A percentile compares a stretch with the other conserved stretches of the same genome.
Evolutionary conservation across 2,329 filamentous ascomycete genomes (phyloP).

Genomic region (Fusarium sublunatum): DNA sequence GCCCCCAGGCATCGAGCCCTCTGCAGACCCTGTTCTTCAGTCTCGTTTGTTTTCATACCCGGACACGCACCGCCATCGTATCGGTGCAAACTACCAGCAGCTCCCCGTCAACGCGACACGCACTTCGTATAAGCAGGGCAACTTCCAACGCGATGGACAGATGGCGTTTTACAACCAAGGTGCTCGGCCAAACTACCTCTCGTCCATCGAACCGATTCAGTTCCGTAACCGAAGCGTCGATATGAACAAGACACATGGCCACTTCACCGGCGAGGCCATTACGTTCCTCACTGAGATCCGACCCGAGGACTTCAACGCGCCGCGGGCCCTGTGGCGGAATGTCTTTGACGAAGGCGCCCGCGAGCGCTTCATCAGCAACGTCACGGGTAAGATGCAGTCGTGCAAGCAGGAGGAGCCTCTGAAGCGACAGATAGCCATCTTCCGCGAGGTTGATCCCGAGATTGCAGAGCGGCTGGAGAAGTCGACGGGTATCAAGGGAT

Average conservation of each 20-base stretch:
- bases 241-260: conserved; percentile 27
- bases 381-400: conserved; percentile 69
- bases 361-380: conserved; percentile 67
- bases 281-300: conserved; percentile 32
- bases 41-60: conserved; percentile 70
- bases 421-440: conserved; percentile 73
- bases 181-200: conserved; percentile 27
- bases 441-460: conserved; percentile 70
- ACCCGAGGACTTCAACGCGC: conserved; percentile 31
- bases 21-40: conserved; percentile 72
- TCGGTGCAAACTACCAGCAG: conserved; percentile 70
- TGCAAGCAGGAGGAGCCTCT: conserved; percentile 69
- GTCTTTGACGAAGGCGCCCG: conserved; percentile 23
- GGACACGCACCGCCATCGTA: conserved; percentile 71
- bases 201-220: conserved; percentile 30
- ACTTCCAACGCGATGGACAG: conserved; percentile 35
- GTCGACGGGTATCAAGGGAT: conserved; percentile 61
- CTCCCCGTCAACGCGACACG: conserved; percentile 29
- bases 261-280: conserved; percentile 30
- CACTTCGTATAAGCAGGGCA: conserved; percentile 9
- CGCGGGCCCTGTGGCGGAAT: conserved; percentile 6
- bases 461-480: conserved; percentile 69
- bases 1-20: conserved; percentile 71
- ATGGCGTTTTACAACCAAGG: conserved; percentile 37
- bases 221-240: conserved; percentile 22